Conservation (phyloP, 1,284 basidiomycete species). For the Rhodotorula sp. region DNA sequence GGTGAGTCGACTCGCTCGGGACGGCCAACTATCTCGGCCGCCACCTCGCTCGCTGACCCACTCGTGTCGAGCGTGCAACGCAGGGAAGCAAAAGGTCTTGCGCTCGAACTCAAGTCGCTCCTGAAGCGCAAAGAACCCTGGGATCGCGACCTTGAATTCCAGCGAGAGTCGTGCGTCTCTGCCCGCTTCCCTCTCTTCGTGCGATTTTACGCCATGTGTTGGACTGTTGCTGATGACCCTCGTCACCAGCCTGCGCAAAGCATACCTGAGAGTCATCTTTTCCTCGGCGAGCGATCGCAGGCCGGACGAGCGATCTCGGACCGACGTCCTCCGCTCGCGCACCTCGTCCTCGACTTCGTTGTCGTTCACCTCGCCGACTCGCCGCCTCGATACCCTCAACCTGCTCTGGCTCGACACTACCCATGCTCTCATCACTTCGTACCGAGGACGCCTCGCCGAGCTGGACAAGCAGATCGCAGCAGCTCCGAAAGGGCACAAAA, state of each 20-base stretch:
- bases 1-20: neutral
- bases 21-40: too few species aligned
- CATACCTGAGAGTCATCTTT: slow-evolving; percentile 71
- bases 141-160: slow-evolving; percentile 77
- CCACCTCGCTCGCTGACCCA: neutral
- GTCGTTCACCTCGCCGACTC: neutral
- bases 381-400: slow-evolving; percentile 59
- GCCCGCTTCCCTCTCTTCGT: neutral
- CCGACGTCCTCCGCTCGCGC: neutral
- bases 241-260: slow-evolving; percentile 64
- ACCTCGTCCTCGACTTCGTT: slow-evolving; percentile 61
- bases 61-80: neutral
- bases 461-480: slow-evolving; percentile 57
- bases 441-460: slow-evolving; percentile 69
- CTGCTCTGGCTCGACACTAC: slow-evolving; percentile 90
- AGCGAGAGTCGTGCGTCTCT: slow-evolving; percentile 66
- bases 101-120: slow-evolving; percentile 53
- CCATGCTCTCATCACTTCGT: slow-evolving; percentile 76
- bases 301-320: neutral
- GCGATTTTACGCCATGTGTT: neutral
- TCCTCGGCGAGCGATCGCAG: slow-evolving; percentile 41
- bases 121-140: slow-evolving; percentile 71
- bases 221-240: neutral
- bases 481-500: slow-evolving; percentile 19
- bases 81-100: slow-evolving; percentile 47